Evolutionary conservation across 78 protist species (phyloP).

Genomic region (Dictyostelium firmibasis): DNA sequence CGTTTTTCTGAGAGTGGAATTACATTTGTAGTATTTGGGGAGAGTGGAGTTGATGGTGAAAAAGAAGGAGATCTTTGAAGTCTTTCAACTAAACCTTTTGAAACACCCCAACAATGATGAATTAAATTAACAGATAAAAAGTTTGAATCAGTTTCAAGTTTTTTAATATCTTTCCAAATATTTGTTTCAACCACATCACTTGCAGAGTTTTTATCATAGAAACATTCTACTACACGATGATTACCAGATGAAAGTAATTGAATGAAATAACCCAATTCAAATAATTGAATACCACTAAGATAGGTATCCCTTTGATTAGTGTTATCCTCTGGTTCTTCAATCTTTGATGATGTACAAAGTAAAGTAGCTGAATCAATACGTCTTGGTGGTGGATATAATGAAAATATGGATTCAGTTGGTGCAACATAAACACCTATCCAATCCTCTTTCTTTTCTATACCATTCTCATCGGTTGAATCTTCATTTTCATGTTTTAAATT

Average conservation of each 20-base stretch:
- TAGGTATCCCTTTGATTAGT: slow-evolving; percentile 57
- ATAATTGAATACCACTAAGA: slow-evolving; percentile 28
- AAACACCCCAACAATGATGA: slow-evolving; percentile 76
- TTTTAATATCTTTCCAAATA: slow-evolving; percentile 27
- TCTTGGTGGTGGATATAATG: slow-evolving; percentile 15
- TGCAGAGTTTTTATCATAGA: not conserved
- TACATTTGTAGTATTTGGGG: slow-evolving; percentile 5
- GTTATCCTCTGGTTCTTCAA: not conserved
- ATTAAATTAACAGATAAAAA: not conserved
- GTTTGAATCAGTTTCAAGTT: not conserved
- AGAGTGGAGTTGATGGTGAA: not conserved
- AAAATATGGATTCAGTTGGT: not conserved
- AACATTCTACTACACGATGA: slow-evolving; percentile 52
- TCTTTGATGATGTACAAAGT: not conserved
- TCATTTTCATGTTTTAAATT: not conserved
- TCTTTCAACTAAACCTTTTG: slow-evolving; percentile 46
- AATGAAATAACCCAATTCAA: slow-evolving; percentile 41
- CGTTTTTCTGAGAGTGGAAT: not conserved
- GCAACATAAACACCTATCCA: slow-evolving; percentile 52
- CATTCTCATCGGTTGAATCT: not conserved
- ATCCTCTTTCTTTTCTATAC: not conserved
- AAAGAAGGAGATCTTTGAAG: not conserved
- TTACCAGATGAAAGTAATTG: slow-evolving; percentile 11
- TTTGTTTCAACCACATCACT: not conserved
- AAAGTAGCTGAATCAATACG: slow-evolving; percentile 11